Evolutionary conservation across 2,329 filamentous ascomycete genomes (phyloP).

Genomic region (Aspergillus uvarum): DNA sequence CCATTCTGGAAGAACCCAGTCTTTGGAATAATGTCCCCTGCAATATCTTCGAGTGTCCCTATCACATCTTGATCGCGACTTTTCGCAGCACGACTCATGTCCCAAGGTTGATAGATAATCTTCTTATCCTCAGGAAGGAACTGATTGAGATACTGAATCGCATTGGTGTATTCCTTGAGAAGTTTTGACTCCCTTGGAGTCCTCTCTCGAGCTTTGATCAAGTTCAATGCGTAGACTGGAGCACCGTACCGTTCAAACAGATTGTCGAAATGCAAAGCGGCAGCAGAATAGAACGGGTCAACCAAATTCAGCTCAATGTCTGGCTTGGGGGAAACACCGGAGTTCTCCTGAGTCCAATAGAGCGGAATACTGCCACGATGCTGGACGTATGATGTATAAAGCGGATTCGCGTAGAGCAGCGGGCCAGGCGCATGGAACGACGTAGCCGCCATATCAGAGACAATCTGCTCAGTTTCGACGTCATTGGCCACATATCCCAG

Average conservation of each 20-base stretch:
- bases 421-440: conserved; percentile 92
- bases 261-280: conserved; percentile 91
- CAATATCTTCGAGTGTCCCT: conserved; percentile 82
- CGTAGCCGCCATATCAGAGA: conserved; percentile 89
- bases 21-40: conserved; percentile 77
- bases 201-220: conserved; percentile 85
- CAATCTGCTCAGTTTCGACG: conserved; percentile 97
- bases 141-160: conserved; percentile 90
- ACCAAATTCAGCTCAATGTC: conserved; percentile 94
- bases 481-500: conserved; percentile 95
- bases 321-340: conserved; percentile 91
- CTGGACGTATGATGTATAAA: conserved; percentile 94
- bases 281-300: conserved; percentile 92
- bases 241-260: conserved; percentile 90
- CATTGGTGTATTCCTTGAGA: conserved; percentile 79
- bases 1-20: conserved; percentile 97
- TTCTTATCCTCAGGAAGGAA: conserved; percentile 80
- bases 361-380: conserved; percentile 95
- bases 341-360: conserved; percentile 96
- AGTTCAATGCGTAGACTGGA: conserved; percentile 85
- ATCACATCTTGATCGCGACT: conserved; percentile 92
- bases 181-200: conserved; percentile 90
- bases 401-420: conserved; percentile 79
- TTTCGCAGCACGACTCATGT: conserved; percentile 96
- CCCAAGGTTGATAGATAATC: conserved; percentile 93